Evolutionary conservation across 2,329 filamentous ascomycete species (phyloP), one percentile per base, ranked within the genome.

Genomic region (Alternaria ventricosa): DNA sequence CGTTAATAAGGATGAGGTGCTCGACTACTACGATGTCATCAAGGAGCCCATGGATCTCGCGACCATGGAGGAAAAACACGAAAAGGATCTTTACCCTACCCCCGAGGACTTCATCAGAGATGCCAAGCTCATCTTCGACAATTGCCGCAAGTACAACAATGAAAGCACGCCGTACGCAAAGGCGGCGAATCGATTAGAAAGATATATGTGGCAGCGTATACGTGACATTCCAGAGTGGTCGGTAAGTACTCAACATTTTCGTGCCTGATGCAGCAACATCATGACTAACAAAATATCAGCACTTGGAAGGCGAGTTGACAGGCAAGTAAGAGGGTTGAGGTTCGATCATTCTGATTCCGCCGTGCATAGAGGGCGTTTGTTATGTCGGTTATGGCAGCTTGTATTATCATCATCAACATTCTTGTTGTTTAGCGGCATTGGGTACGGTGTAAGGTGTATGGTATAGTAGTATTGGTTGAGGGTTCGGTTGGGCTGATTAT

Each of bases 11-110:
- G 96, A 99, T 74, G 96, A 98, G 70, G 96, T 99, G 0, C 90
- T 93, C n/a, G 96, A 99, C 79, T 99, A 99, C 82, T 98, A 98
- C 84, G 93, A 97, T 63, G 94, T 98, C 65, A 99, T 99, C 84
- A 94, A 94, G 77, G 92, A 97, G 79, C 96, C 96, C 36, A 99
- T 99, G 96, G 96, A 97, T 77, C 85, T 97, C 51, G 90, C 88
- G 51, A 97, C 94, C 20, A 98, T 99, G 95, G 96, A 98, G 81
- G 89, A 89, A 71, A 97, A 97, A 81, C 90, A 97, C 67, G 94
- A 98, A 76, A 93, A 93, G 43, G 96, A 98, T 81, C 88, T 95
- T 75, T 99, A 99, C 77, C 88, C 89, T 15, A 94, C 89, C 0
- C 95, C 96, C 0, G 94, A 98, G 76, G 96, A 98, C 73, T 97